Evolutionary conservation across 2,329 filamentous ascomycete genomes (phyloP), one percentile per base, ranked within the genome.

Genomic region (Ascochyta lentis): DNA sequence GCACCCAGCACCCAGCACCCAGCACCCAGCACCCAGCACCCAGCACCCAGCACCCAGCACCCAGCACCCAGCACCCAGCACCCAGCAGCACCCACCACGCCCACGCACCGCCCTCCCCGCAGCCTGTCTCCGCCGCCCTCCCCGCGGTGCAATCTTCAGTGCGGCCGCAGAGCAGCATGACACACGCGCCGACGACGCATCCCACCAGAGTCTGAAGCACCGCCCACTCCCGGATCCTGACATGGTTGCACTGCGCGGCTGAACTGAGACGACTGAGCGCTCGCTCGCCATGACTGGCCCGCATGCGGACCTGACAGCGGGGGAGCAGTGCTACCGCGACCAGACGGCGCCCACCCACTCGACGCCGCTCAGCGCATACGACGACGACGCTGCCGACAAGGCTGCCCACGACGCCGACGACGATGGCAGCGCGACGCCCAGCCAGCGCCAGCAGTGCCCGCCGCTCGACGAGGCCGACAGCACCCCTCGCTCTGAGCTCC

Each of bases 401-500:
- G 8, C 10, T n/a, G 26, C 5, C 40, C 7, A 44, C 41, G 0
- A 3, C 2, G 31, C 4, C 47, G n/a, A 31, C 43, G 13, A 51
- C 13, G 12, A 31, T 16, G 47, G 42, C 37, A 27, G 41, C 22
- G 26, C 54, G n/a, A 60, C 58, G 19, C 54, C 58, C 41, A 41
- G 57, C 49, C 56, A 55, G 35, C 40, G 23, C 22, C 52, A 40
- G 33, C 51, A 42, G 23, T 46, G 49, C 40, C 46, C 43, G 23
- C 41, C 56, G 43, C 58, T 58, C 50, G 68, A 68, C 34, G 69
- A 76, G 51, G 60, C 66, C 33, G 76, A 77, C 66, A 69, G 64
- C 59, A 79, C 77, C 13, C 75, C 76, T 43, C 73, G 76, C 53
- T 77, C 76, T 6, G 77, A 78, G 62, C 58, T 72, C 42, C 76